A percentile compares a stretch with the other conserved stretches of the same genome.
These are phyloP conservation scores for Haplosporangium sp. DNA, from an alignment of 371 early-diverging fungal genomes.

Conservation along the genomic window DNA sequence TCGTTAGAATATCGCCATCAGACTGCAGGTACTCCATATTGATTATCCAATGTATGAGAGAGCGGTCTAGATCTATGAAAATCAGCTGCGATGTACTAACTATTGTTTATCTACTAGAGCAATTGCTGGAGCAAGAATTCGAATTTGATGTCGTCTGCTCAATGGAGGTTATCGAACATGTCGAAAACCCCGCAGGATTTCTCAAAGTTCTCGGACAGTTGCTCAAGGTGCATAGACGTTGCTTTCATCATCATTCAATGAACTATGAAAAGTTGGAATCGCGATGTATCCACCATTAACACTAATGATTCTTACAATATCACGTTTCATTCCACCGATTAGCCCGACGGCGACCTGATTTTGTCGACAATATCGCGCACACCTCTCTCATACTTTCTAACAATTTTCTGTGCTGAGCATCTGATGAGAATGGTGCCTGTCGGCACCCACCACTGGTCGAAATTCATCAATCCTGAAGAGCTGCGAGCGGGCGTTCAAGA, in stretches of 20 bases:
- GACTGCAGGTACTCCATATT: conserved; percentile 67
- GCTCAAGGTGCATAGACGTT: conserved; percentile 58
- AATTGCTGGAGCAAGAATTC: conserved; percentile 64
- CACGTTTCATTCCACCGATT: not conserved
- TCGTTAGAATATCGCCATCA: conserved; percentile 73
- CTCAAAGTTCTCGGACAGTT: conserved; percentile 73
- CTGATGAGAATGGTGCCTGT: conserved; percentile 81
- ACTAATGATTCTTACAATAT: not conserved
- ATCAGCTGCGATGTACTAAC: not conserved
- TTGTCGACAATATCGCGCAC: conserved; percentile 95
- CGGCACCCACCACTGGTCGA: conserved; percentile 90
- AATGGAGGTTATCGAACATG: conserved; percentile 95
- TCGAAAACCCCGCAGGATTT: conserved; percentile 79
- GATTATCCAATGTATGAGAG: not conserved
- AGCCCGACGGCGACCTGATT: conserved; percentile 81
- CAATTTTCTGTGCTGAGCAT: conserved; percentile 89
- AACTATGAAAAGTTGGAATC: no score
- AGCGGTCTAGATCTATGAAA: not conserved
- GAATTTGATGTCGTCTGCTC: conserved; percentile 87
- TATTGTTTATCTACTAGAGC: conserved; percentile 57
- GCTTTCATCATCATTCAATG: not conserved
- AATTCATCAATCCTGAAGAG: conserved; percentile 84
- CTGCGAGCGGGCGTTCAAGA: conserved; percentile 48
- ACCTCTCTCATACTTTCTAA: conserved; percentile 76
- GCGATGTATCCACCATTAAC: not conserved